Evolutionary conservation across 352 stramenopile species (phyloP).

Genomic region (Phytophthora foliorum): DNA sequence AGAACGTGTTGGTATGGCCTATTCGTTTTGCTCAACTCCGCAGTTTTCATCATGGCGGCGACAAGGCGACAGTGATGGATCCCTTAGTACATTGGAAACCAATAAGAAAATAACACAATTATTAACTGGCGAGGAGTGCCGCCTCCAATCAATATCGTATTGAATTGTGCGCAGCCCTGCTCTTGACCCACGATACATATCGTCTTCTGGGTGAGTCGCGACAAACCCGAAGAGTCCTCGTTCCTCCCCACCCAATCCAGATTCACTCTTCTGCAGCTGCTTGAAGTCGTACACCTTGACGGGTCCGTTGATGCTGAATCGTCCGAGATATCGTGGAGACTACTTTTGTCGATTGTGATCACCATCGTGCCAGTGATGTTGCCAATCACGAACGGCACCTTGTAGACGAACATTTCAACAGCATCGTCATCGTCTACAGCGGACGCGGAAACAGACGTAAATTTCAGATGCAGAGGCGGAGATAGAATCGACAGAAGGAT

Average conservation of each 20-base stretch:
- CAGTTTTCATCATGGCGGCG: no score
- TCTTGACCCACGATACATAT: slow-evolving; percentile 2
- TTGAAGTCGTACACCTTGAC: slow-evolving; percentile 2
- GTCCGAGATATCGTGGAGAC: not conserved
- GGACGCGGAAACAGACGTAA: not conserved
- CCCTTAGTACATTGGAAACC: no score
- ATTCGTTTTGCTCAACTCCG: no score
- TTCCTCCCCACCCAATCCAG: not conserved
- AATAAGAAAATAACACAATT: no score
- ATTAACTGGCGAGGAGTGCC: no score
- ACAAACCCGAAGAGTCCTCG: not conserved
- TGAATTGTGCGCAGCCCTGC: no score
- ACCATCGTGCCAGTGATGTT: slow-evolving; percentile 16
- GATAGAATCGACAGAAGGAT: slow-evolving; percentile 41
- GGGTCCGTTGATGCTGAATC: not conserved
- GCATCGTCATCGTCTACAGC: not conserved
- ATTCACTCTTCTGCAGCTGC: not conserved
- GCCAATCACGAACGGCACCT: slow-evolving; percentile 3
- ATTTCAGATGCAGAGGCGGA: slow-evolving; percentile 7
- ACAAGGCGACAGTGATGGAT: no score
- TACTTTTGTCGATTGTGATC: slow-evolving; percentile 8
- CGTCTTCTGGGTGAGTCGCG: slow-evolving; percentile 1
- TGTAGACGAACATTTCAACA: slow-evolving; percentile 5
- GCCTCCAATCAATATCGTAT: no score
- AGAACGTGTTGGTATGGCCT: no score